Evolutionary conservation across 306 rosid species (phyloP).

Genomic region (Abrus precatorius): DNA sequence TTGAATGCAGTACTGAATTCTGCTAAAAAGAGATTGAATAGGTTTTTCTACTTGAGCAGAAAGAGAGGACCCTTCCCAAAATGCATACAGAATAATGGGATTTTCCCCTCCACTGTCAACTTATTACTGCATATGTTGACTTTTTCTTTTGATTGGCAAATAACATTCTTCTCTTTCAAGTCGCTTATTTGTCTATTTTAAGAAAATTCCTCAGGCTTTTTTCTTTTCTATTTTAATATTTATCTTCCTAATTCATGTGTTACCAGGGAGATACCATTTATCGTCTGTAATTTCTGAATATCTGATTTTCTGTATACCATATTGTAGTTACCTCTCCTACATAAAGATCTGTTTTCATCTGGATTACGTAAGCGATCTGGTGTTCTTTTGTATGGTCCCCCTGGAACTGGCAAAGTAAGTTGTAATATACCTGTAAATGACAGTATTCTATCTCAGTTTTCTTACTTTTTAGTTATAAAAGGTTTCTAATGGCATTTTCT

Average conservation of each 20-base stretch:
- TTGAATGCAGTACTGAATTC: slow-evolving; percentile 1
- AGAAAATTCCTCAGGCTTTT: slow-evolving; percentile 6
- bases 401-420: slow-evolving; percentile 97
- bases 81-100: not conserved
- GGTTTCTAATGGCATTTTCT: slow-evolving; percentile 13
- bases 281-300: slow-evolving; percentile 29
- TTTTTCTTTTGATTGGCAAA: slow-evolving; percentile 15
- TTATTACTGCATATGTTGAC: slow-evolving; percentile 7
- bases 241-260: slow-evolving; percentile 34
- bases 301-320: slow-evolving; percentile 37
- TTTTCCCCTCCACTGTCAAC: not conserved
- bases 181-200: slow-evolving; percentile 1
- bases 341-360: slow-evolving; percentile 91
- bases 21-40: slow-evolving; percentile 31
- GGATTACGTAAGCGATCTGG: slow-evolving; percentile 96
- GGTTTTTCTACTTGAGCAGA: slow-evolving; percentile 20
- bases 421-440: slow-evolving; percentile 22
- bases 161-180: not conserved
- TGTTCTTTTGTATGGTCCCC: slow-evolving; percentile 94
- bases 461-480: slow-evolving; percentile 10
- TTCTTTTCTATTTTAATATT: slow-evolving; percentile 36
- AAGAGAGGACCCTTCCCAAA: slow-evolving; percentile 11
- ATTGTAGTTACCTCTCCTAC: slow-evolving; percentile 89
- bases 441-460: slow-evolving; percentile 32
- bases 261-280: slow-evolving; percentile 24